phyloP scores from a whole-genome alignment of 1,139 yeast genomes.

The Debaryomyces singareniensis region DNA sequence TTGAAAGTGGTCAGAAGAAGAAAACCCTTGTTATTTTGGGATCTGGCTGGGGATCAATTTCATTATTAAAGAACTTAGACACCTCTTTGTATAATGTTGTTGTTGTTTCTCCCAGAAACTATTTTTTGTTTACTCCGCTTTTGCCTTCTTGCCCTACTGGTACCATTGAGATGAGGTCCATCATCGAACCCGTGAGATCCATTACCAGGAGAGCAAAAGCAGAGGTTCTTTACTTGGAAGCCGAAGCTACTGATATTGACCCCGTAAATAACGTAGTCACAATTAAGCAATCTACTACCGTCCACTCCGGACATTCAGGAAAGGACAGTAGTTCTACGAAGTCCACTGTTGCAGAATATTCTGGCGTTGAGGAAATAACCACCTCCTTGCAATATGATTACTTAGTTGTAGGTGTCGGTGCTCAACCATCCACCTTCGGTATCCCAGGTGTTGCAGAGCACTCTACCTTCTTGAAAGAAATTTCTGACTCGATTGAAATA shows the following conservation, averaged over 20 bases:
- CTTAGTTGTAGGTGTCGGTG: slow-evolving; percentile 86
- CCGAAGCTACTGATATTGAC: slow-evolving; percentile 82
- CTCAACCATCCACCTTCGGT: slow-evolving; percentile 87
- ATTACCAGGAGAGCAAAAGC: slow-evolving; percentile 67
- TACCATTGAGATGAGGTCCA: slow-evolving; percentile 83
- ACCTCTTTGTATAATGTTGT: slow-evolving; percentile 83
- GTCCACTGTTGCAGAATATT: slow-evolving; percentile 36
- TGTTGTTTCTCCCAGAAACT: slow-evolving; percentile 89
- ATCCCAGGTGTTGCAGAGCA: slow-evolving; percentile 89
- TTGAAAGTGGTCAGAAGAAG: slow-evolving; percentile 67
- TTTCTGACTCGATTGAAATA: slow-evolving; percentile 73
- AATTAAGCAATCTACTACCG: slow-evolving; percentile 50
- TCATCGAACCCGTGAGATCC: slow-evolving; percentile 78
- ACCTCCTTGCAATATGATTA: slow-evolving; percentile 63
- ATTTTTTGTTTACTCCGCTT: slow-evolving; percentile 89
- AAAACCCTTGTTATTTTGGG: slow-evolving; percentile 88
- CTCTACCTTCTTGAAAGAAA: slow-evolving; percentile 81
- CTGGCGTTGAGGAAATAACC: slow-evolving; percentile 38
- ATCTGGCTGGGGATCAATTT: slow-evolving; percentile 91
- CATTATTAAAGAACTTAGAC: slow-evolving; percentile 78
- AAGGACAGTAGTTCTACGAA: slow-evolving; percentile 48
- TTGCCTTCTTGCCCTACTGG: slow-evolving; percentile 94
- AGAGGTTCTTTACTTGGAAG: slow-evolving; percentile 82
- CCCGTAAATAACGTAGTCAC: slow-evolving; percentile 56
- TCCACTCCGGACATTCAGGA: slow-evolving; percentile 47